phyloP scores from a whole-genome alignment of 2,329 filamentous ascomycete species.

The Clarireedia paspali region DNA sequence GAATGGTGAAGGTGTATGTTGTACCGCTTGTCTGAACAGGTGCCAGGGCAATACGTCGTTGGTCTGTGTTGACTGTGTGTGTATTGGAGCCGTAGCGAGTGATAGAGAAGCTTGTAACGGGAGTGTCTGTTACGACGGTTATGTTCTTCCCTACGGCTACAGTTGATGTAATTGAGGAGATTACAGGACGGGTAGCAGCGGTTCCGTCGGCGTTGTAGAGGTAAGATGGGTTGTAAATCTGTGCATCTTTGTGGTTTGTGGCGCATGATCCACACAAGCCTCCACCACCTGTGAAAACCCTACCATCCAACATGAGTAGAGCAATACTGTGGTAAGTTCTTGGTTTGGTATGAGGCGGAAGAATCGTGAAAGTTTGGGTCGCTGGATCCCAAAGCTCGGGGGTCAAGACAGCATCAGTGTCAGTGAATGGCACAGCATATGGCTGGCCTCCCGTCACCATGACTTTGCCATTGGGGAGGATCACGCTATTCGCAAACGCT shows the following conservation, averaged over 20 bases:
- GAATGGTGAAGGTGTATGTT: conserved; percentile 35
- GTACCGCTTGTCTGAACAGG: conserved; percentile 21
- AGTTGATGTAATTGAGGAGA: conserved; percentile 29
- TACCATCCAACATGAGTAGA: conserved; percentile 42
- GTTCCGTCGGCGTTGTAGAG: conserved; percentile 40
- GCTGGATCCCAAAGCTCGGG: conserved; percentile 41
- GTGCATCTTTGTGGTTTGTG: conserved; percentile 44
- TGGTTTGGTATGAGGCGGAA: conserved; percentile 33
- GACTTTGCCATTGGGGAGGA: conserved; percentile 41
- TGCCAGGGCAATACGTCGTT: conserved; percentile 42
- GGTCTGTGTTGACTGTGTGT: conserved; percentile 51
- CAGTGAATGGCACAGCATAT: conserved; percentile 37
- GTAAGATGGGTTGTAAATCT: conserved; percentile 50
- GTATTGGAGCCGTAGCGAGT: conserved; percentile 43
- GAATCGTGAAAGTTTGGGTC: conserved; percentile 33
- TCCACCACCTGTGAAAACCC: conserved; percentile 43
- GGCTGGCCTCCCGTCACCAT: conserved; percentile 42
- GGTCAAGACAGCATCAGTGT: conserved; percentile 33
- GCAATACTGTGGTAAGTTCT: conserved; percentile 44
- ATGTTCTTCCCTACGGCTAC: conserved; percentile 30
- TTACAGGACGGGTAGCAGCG: conserved; percentile 35
- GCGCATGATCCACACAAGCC: conserved; percentile 42
- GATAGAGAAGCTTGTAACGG: conserved; percentile 33
- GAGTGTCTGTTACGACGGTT: conserved; percentile 27
- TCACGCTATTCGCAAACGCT: conserved; percentile 38